Conservation (phyloP, 306 rosid genomes). For the Fragaria nilgerrensis region DNA sequence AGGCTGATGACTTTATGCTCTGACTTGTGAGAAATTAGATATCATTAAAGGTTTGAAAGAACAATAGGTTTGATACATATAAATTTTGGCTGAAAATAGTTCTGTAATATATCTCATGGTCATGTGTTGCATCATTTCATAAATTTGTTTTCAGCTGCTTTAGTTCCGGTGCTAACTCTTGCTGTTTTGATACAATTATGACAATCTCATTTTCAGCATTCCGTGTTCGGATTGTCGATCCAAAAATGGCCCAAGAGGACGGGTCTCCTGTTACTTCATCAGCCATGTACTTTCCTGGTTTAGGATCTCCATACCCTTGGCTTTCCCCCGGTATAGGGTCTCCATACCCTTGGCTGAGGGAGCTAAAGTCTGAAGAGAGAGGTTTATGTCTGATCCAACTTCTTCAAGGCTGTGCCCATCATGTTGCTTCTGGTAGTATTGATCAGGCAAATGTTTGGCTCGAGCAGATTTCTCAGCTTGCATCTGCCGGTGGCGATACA, state of each 20-base stretch:
- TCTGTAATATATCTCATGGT: neutral
- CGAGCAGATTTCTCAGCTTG: constrained; percentile 60
- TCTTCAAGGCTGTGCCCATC: constrained; percentile 61
- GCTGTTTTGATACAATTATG: neutral
- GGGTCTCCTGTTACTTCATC: constrained; percentile 45
- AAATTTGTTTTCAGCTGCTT: neutral
- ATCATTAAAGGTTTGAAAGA: neutral
- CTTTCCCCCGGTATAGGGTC: constrained; percentile 50
- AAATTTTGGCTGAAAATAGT: neutral
- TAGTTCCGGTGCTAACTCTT: constrained; percentile 4
- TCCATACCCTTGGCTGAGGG: constrained; percentile 54
- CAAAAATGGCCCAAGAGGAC: constrained; percentile 39
- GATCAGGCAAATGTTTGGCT: constrained; percentile 69
- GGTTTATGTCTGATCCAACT: constrained; percentile 52
- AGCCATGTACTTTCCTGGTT: constrained; percentile 32
- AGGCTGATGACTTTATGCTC: neutral
- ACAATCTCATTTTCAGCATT: constrained; percentile 8
- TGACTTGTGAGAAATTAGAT: neutral
- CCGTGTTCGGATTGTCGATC: neutral
- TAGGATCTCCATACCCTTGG: constrained; percentile 57
- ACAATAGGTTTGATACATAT: neutral
- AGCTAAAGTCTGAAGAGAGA: constrained; percentile 51
- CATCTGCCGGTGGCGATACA: constrained; percentile 69
- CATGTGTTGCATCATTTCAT: neutral
- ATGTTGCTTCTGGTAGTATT: constrained; percentile 66